Evolutionary conservation across 306 rosid species (phyloP).

Genomic region (Quercus dentata): DNA sequence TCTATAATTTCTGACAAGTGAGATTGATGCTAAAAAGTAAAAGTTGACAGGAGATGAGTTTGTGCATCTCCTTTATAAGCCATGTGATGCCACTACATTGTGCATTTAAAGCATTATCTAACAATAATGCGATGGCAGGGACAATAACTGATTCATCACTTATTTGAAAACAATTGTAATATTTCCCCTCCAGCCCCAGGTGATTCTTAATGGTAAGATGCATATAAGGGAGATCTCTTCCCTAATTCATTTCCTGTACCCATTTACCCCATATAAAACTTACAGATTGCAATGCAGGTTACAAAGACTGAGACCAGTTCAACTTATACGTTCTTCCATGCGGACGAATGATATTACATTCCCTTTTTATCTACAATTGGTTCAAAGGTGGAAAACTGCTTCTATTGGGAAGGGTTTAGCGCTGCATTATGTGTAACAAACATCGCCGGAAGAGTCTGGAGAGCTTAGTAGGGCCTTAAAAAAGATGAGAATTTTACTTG

Average conservation of each 20-base stretch:
- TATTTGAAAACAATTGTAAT: conserved; percentile 26
- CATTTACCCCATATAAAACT: conserved; percentile 14
- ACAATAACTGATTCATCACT: conserved; percentile 25
- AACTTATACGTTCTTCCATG: conserved; percentile 55
- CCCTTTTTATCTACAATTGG: conserved; percentile 13
- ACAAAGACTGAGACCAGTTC: conserved; percentile 79
- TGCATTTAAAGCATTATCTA: conserved; percentile 16
- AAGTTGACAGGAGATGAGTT: background rate
- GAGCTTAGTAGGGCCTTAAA: conserved; percentile 17
- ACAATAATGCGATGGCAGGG: conserved; percentile 26
- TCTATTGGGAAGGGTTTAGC: background rate
- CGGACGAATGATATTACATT: conserved; percentile 46
- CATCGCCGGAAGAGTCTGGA: background rate
- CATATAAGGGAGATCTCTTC: background rate
- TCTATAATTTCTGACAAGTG: background rate
- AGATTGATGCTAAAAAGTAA: background rate
- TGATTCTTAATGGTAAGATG: conserved; percentile 17
- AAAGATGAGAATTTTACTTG: conserved; percentile 27
- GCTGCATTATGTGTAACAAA: conserved; percentile 17
- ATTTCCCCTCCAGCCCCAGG: conserved; percentile 17
- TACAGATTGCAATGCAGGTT: conserved; percentile 58
- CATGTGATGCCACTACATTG: background rate
- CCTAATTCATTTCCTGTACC: conserved; percentile 15
- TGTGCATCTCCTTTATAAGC: background rate
- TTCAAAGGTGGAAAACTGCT: conserved; percentile 10